Percentiles rank a stretch among this genome's conserved stretches.
Evolutionary conservation across 139 green algal species (phyloP).

Genomic region (Coelastrella sp.): DNA sequence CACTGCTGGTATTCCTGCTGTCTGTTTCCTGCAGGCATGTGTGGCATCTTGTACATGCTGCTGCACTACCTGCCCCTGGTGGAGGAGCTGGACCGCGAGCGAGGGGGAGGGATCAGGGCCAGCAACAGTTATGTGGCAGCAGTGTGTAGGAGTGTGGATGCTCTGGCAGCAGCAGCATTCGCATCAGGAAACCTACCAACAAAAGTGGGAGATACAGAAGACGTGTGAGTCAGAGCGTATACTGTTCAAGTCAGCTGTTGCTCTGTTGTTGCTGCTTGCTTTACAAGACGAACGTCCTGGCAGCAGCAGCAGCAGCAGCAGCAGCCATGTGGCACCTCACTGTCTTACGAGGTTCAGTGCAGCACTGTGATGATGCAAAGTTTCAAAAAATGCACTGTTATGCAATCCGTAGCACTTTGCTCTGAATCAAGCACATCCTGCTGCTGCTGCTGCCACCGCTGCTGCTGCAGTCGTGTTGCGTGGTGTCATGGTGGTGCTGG

Average conservation of each 20-base stretch:
- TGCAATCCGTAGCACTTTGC: background rate
- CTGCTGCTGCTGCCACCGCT: background rate
- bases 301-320: background rate
- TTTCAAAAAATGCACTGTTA: background rate
- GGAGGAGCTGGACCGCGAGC: constrained; percentile 4
- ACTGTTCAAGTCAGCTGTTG: background rate
- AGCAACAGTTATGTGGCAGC: background rate
- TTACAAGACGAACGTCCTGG: background rate
- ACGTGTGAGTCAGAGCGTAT: constrained; percentile 16
- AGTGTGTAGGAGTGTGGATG: constrained; percentile 1
- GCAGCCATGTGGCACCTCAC: no score
- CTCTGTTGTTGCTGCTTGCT: background rate
- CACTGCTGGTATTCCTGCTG: no score
- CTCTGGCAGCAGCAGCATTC: constrained; percentile 36
- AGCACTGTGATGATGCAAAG: no score
- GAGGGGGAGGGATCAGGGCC: background rate
- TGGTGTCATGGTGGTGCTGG: constrained; percentile 73
- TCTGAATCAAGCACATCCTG: background rate
- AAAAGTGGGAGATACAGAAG: constrained; percentile 46
- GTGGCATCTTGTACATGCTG: constrained; percentile 72
- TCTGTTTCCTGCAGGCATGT: constrained; percentile 51
- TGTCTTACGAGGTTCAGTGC: no score
- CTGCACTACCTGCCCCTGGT: constrained; percentile 52
- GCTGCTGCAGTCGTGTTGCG: constrained; percentile 58
- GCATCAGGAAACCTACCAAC: constrained; percentile 58